Base-by-base conservation (phyloP, 2,329 filamentous ascomycete genomes). In the Paraconiothyrium sp. region DNA sequence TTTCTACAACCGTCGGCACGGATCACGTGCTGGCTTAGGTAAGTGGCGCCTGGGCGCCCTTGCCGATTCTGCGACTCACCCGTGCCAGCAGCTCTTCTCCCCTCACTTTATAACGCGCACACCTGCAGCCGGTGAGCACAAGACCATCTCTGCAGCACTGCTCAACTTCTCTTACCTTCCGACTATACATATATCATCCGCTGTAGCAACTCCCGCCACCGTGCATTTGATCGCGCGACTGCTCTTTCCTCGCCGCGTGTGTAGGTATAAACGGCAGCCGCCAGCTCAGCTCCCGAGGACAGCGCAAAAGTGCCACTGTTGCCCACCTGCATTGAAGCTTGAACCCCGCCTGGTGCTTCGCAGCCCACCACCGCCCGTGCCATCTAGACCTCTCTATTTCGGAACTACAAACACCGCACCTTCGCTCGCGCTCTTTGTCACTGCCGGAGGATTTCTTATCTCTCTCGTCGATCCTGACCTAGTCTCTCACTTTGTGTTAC, bases 311-410 rank as follows among this genome's bases (percentile, higher is more conserved):
- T 48, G 55, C 59, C 50, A 46, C 39, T 57, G 47, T 59, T 70
- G 65, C 61, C 57, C 64, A 59, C 58, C 62, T 69, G 63, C 67
- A 66, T 41, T 43, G 22, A 46, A 46, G 39, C 37, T 55, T 37
- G 14, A 55, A n/a, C 32, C 30, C 24, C 39, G 10, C 39, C 27
- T 34, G 24, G 34, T 60, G 60, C 60, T 46, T 60, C 67, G 63
- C 68, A 67, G 64, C 63, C 65, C 69, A 57, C 54, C 41, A 54
- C 22, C 39, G 62, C 62, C 56, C 64, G 66, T 70, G 66, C 66
- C 66, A 69, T 66, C 63, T 76, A 76, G 71, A 72, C 67, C 63
- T 62, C 52, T 58, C 66, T 54, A 48, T 66, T 60, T 64, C 61
- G 59, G 66, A 57, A 62, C 68, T 69, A 61, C 68, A 66, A 72